These are phyloP conservation scores for Flaveria sonorensis DNA, from an alignment of 129 eudicot species.

Conservation along the genomic window DNA sequence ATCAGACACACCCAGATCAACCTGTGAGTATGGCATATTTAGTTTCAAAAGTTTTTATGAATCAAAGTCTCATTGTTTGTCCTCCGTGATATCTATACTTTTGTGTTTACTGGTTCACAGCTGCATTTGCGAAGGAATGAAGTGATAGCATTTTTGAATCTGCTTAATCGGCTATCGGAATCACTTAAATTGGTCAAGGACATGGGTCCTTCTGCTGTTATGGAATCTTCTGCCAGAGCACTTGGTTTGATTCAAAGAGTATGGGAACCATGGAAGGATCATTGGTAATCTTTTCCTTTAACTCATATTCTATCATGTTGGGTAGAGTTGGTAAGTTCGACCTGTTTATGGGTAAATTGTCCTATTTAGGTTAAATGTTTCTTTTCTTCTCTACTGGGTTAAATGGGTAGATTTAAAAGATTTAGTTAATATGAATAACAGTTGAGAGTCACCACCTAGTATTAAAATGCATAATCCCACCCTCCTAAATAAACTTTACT, in stretches of 20 bases:
- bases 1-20: conserved; percentile 44
- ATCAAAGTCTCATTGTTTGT: neutral
- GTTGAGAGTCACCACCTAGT: too few relatives aligned
- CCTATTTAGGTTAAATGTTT: neutral
- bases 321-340: neutral
- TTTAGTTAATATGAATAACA: too few relatives aligned
- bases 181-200: conserved; percentile 74
- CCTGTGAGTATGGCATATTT: conserved; percentile 51
- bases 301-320: neutral
- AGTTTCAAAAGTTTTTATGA: neutral
- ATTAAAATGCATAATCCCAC: too few relatives aligned
- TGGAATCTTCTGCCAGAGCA: neutral
- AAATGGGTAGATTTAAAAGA: too few relatives aligned
- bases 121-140: conserved; percentile 87
- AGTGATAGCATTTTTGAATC: conserved; percentile 84
- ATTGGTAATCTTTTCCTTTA: neutral
- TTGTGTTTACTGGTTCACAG: conserved; percentile 38
- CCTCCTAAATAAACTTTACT: too few relatives aligned
- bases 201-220: conserved; percentile 26
- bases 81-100: neutral
- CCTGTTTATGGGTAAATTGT: neutral
- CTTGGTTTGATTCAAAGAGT: neutral
- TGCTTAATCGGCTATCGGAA: conserved; percentile 83
- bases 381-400: too few relatives aligned
- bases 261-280: neutral